These are phyloP conservation scores for Fusarium nodosum DNA, from an alignment of 2,329 filamentous ascomycete genomes.

Conservation along the genomic window DNA sequence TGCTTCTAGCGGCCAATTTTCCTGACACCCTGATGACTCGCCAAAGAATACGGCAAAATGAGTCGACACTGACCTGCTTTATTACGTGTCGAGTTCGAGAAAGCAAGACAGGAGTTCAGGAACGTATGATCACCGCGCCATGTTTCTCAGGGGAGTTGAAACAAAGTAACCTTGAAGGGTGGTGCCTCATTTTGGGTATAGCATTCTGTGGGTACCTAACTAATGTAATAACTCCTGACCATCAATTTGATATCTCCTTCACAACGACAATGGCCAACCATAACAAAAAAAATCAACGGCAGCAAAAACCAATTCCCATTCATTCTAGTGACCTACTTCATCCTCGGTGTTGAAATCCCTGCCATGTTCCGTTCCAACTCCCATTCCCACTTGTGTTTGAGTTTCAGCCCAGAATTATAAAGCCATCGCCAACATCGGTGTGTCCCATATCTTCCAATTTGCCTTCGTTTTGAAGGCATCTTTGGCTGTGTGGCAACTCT, in stretches of 20 bases:
- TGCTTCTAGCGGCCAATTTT: background rate
- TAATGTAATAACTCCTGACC: background rate
- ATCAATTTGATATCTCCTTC: background rate
- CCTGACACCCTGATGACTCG: too few species aligned
- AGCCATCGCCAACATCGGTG: background rate
- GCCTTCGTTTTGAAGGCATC: constrained; percentile 3
- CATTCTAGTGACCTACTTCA: constrained; percentile 41
- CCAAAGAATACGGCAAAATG: background rate
- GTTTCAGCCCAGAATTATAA: background rate
- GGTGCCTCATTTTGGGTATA: background rate
- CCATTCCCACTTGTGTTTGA: constrained; percentile 2
- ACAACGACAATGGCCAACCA: background rate
- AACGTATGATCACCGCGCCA: background rate
- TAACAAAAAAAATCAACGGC: constrained; percentile 5
- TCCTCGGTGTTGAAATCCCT: constrained; percentile 12
- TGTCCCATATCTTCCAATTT: background rate
- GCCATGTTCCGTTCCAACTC: background rate
- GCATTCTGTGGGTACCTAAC: background rate
- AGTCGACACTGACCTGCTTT: constrained; percentile 10
- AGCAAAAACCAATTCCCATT: constrained; percentile 31
- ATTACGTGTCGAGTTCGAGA: constrained; percentile 5
- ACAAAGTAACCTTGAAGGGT: background rate
- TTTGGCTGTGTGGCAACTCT: constrained; percentile 2
- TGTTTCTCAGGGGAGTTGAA: background rate
- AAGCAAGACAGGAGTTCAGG: background rate